Evolutionary conservation across 257 asterid genomes (phyloP).

Genomic region (Fraxinus excelsior): DNA sequence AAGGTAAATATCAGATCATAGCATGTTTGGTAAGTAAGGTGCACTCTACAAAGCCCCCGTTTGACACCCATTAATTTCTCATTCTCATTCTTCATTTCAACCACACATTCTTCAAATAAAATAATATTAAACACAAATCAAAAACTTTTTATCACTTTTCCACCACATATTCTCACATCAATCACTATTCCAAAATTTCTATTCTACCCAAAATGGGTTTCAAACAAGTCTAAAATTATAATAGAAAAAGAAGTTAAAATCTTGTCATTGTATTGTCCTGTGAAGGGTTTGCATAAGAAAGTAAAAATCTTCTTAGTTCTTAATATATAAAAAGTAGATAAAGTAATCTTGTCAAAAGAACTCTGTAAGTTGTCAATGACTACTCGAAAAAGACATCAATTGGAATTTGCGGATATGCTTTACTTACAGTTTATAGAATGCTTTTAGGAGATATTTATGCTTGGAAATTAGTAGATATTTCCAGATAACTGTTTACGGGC

Average conservation of each 20-base stretch:
- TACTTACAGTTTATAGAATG: not conserved
- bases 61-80: too few species aligned
- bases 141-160: too few species aligned
- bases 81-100: too few species aligned
- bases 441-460: not conserved
- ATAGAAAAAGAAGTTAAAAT: not conserved
- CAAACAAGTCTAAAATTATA: too few species aligned
- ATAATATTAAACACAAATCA: too few species aligned
- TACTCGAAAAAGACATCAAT: not conserved
- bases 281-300: not conserved
- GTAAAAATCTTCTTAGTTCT: not conserved
- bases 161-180: too few species aligned
- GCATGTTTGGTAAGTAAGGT: not conserved
- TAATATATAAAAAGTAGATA: not conserved
- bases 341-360: not conserved
- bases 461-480: not conserved
- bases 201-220: too few species aligned
- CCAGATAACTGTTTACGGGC: not conserved
- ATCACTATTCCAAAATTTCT: too few species aligned
- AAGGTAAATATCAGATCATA: conserved; percentile 53
- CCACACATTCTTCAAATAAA: too few species aligned
- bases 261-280: not conserved
- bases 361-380: not conserved
- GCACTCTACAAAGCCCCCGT: too few species aligned
- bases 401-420: not conserved